Percentiles rank a stretch among this genome's conserved stretches.
Conservation (phyloP, 2,329 filamentous ascomycete genomes). For the Didymella arachidicola region DNA sequence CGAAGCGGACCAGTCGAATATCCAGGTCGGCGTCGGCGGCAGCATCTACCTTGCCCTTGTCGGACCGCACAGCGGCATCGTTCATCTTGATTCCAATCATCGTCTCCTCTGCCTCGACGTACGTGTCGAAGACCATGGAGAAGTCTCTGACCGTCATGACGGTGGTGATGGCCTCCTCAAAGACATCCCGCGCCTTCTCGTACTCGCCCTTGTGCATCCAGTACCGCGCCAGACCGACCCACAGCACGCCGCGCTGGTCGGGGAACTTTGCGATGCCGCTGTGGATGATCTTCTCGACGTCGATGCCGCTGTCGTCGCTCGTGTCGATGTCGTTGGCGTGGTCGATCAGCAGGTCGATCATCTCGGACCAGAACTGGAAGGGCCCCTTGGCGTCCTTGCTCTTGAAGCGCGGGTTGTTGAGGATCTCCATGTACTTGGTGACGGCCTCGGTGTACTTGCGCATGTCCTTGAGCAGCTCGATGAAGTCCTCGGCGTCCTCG, state of each 20-base stretch:
- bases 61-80: slow-evolving; percentile 78
- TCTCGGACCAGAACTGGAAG: slow-evolving; percentile 96
- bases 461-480: slow-evolving; percentile 83
- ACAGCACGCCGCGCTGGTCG: slow-evolving; percentile 92
- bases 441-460: slow-evolving; percentile 90
- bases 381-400: slow-evolving; percentile 95
- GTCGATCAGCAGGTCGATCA: slow-evolving; percentile 92
- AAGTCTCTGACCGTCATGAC: slow-evolving; percentile 99
- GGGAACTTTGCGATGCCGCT: slow-evolving; percentile 91
- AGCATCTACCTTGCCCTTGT: slow-evolving; percentile 78
- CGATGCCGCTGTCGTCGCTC: slow-evolving; percentile 79
- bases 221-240: slow-evolving; percentile 93
- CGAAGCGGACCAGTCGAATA: slow-evolving; percentile 96
- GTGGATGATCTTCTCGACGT: slow-evolving; percentile 90
- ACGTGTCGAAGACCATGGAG: slow-evolving; percentile 93
- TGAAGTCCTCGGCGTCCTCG: slow-evolving; percentile 93
- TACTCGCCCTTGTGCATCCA: slow-evolving; percentile 95
- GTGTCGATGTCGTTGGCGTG: slow-evolving; percentile 88
- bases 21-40: slow-evolving; percentile 93
- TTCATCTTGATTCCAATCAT: slow-evolving; percentile 93
- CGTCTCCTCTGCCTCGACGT: slow-evolving; percentile 95
- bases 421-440: slow-evolving; percentile 86
- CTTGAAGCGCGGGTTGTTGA: slow-evolving; percentile 88
- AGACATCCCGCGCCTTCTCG: slow-evolving; percentile 89
- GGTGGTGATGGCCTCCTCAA: slow-evolving; percentile 95